phyloP scores from a whole-genome alignment of 139 green algal genomes.

The Spirogloea muscicola region DNA sequence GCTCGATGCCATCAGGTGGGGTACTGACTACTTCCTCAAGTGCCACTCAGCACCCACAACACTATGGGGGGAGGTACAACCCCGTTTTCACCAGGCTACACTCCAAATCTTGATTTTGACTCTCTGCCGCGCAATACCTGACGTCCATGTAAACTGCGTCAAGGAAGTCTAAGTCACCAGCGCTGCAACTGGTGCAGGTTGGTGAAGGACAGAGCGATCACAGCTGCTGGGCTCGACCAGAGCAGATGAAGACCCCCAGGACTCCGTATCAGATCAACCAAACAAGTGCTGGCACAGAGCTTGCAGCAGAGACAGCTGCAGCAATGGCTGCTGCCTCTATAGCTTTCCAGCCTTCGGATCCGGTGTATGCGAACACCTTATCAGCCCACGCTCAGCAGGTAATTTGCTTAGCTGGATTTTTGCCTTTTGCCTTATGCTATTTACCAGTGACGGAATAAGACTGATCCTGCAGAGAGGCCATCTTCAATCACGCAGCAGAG shows the following conservation, averaged over 20 bases:
- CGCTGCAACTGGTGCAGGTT: slow-evolving; percentile 8
- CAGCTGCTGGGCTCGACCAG: slow-evolving; percentile 21
- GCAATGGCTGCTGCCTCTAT: slow-evolving; percentile 19
- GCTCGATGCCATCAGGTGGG: slow-evolving; percentile 53
- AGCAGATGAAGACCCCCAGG: slow-evolving; percentile 22
- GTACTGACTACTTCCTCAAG: slow-evolving; percentile 59
- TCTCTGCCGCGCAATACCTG: no score
- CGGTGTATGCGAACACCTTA: slow-evolving; percentile 4
- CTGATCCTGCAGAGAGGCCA: no score
- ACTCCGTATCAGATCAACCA: slow-evolving; percentile 28
- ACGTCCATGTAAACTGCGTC: no score
- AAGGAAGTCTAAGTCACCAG: no score
- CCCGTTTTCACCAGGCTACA: no score
- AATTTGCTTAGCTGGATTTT: no score
- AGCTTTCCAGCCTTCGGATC: not conserved
- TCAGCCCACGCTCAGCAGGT: not conserved
- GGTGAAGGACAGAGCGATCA: not conserved
- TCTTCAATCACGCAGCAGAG: no score
- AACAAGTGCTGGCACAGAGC: not conserved
- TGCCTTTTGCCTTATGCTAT: no score
- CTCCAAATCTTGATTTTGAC: no score
- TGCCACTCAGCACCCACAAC: slow-evolving; percentile 49
- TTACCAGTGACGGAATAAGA: no score
- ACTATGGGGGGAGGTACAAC: no score
- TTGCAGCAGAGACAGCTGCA: slow-evolving; percentile 18